Percentiles rank a stretch among this genome's conserved stretches.
Conservation (phyloP, 2,329 filamentous ascomycete genomes). For the Geosmithia flava region DNA sequence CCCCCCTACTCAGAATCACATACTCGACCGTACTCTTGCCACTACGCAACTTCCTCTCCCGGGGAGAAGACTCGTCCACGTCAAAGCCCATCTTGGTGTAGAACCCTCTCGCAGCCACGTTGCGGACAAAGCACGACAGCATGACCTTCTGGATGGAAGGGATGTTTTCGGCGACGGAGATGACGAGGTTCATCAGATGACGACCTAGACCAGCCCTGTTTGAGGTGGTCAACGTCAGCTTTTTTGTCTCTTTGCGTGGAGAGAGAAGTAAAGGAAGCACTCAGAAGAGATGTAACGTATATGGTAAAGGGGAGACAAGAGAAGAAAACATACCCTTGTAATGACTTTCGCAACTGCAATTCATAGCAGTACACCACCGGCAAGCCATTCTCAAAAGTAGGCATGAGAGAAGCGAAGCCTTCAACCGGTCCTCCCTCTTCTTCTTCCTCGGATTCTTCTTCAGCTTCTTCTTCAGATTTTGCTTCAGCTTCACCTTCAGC, state of each 20-base stretch:
- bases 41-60: slow-evolving; percentile 36
- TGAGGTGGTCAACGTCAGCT: neutral
- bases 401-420: slow-evolving; percentile 57
- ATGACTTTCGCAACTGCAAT: slow-evolving; percentile 48
- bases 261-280: neutral
- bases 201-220: slow-evolving; percentile 49
- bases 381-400: slow-evolving; percentile 53
- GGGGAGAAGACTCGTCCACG: slow-evolving; percentile 42
- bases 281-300: too few species aligned
- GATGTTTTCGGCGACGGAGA: slow-evolving; percentile 38
- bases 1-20: slow-evolving; percentile 42
- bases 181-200: slow-evolving; percentile 44
- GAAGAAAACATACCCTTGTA: slow-evolving; percentile 35
- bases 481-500: slow-evolving; percentile 4
- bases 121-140: slow-evolving; percentile 60
- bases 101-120: slow-evolving; percentile 42
- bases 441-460: neutral
- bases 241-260: too few species aligned
- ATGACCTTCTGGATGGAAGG: slow-evolving; percentile 52
- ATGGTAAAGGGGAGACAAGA: slow-evolving; percentile 1
- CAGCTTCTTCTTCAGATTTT: neutral
- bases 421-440: slow-evolving; percentile 14
- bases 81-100: slow-evolving; percentile 49
- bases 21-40: slow-evolving; percentile 46
- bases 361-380: slow-evolving; percentile 70